Base-by-base conservation (phyloP, 2,329 filamentous ascomycete genomes). In the Rosellinia necatrix region DNA sequence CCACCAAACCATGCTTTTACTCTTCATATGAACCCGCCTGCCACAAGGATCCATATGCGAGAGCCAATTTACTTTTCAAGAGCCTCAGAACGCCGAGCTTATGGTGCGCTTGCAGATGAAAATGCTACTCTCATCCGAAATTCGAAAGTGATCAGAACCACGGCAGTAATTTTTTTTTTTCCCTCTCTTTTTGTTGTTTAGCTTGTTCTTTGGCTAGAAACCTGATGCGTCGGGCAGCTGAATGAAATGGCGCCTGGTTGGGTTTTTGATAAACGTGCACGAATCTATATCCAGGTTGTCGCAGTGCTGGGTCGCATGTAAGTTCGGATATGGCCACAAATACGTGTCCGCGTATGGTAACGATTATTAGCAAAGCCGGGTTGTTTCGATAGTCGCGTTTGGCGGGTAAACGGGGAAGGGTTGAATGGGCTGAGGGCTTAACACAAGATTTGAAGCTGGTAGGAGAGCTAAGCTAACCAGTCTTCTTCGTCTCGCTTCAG, bases 401-500 rank as follows among this genome's bases (percentile, higher is more conserved):
- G 15, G 17, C 12, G 17, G 17, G 29, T 2, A 15, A 40, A 38
- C 6, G 22, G 21, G 3, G 12, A 4, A 52, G 19, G 35, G 29
- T 6, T 7, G 15, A 17, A 7, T 34, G n/a, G 30, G 17, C 15
- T n/a, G 30, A 13, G 37, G 19, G 19, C 41, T 32, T 19, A 21
- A 53, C 4, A 35, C 22, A 29, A 48, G 29, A 47, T 48, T 35
- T 21, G 12, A 25, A 53, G 27, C 9, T 22, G 29, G 40, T 37
- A 34, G 37, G 38, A 35, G 44, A 17, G 17, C 52, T 60, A 63
- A 4, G 61, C 82, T 60, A 85, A 75, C 82, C 82, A 85, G 61
- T 82, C 78, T 67, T 85, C 81, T 61, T 85, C 82, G 50, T 81
- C 78, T 60, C 83, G 75, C 68, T 83, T 83, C 35, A 78, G 72